Base-by-base conservation (phyloP, 2,329 filamentous ascomycete genomes). In the Tetracladium maxilliforme region DNA sequence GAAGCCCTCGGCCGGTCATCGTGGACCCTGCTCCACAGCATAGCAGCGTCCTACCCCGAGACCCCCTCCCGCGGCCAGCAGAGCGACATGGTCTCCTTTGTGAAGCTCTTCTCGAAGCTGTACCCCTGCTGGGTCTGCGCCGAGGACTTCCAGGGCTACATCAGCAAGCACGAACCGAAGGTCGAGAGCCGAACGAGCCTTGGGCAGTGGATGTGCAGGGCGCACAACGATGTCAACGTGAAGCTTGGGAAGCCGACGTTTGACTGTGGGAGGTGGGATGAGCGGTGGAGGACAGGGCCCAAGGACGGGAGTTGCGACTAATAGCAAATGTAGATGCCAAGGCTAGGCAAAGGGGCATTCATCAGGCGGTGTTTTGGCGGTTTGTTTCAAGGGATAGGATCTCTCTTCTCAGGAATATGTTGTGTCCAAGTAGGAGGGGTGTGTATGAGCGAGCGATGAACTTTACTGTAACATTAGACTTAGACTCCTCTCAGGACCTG, bases 61-160 rank as follows among this genome's bases (percentile, higher is more conserved):
- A 51, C 47, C 6, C 83, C 90, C 1, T 69, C 74, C 0, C 48
- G 58, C 1, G 49, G 58, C 7, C 70, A 93, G 39, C 83, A 94
- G 46, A 55, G 57, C 16, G 78, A 94, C 39, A 76, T 92, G 38
- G 61, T 62, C 28, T 63, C 69, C 25, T 95, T 98, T 53, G 63
- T 98, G 39, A 56, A 59, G 14, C 61, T 84, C 3, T 92, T 98
- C 48, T 74, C 80, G 14, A 78, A 77, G 37, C 53, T 95, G 12
- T 98, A 98, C 45, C 90, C 90, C 4, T 98, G 90, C 58, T 93
- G 86, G 83, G 69, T 79, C 4, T 98, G 90, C 51, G 90, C 86
- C 17, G 78, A 87, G 32, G 87, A 95, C 45, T 94, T 98, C 49
- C 77, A 77, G 48, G 48, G 48, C 1, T 95, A 87, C 64, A 75